Evolutionary conservation across 352 stramenopile species (phyloP).

Genomic region (Pythium chondricola): DNA sequence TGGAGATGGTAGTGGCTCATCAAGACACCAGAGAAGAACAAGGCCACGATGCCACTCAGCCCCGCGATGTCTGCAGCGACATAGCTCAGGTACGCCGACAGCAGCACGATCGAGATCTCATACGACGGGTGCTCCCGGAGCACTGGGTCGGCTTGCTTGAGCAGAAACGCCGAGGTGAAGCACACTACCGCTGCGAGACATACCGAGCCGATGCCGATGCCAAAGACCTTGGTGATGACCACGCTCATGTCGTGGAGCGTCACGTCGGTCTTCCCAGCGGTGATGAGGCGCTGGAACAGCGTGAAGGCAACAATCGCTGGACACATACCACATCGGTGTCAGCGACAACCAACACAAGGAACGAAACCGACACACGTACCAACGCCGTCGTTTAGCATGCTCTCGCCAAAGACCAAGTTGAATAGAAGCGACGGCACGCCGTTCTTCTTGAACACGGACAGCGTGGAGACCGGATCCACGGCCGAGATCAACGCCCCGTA

Average conservation of each 20-base stretch:
- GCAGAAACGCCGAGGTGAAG: constrained; percentile 71
- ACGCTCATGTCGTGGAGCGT: constrained; percentile 68
- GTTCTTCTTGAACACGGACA: constrained; percentile 93
- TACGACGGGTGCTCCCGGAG: constrained; percentile 78
- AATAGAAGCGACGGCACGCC: constrained; percentile 85
- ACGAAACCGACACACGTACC: constrained; percentile 52
- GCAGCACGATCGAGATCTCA: constrained; percentile 82
- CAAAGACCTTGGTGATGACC: constrained; percentile 76
- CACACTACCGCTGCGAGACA: constrained; percentile 64
- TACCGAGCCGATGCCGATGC: constrained; percentile 78
- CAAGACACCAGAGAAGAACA: constrained; percentile 91
- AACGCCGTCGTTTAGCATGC: constrained; percentile 93
- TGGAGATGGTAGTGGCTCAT: constrained; percentile 87
- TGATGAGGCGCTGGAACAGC: constrained; percentile 80
- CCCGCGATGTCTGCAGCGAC: constrained; percentile 68
- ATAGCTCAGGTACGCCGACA: constrained; percentile 81
- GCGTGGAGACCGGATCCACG: constrained; percentile 90
- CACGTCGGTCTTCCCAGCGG: constrained; percentile 55
- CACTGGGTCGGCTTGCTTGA: constrained; percentile 68
- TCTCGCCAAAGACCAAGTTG: constrained; percentile 95
- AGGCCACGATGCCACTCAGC: constrained; percentile 90
- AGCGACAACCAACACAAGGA: too few relatives aligned
- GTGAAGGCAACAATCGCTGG: constrained; percentile 84
- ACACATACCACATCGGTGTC: too few relatives aligned
- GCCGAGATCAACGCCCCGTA: constrained; percentile 92